phyloP scores from a whole-genome alignment of 1,139 yeast species.

The Candida freyschussii region DNA sequence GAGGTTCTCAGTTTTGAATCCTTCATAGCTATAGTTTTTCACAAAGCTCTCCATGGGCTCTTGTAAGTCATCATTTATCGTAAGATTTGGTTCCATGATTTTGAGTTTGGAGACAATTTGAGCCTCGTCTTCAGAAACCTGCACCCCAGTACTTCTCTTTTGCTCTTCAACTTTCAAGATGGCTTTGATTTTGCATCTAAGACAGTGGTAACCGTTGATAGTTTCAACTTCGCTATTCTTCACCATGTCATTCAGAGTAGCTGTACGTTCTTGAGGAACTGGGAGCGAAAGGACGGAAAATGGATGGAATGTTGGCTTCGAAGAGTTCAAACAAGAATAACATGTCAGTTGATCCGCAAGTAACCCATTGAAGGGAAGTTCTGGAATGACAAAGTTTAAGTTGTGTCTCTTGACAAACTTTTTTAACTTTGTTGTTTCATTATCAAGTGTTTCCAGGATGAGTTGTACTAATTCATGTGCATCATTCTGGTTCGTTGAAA shows the following conservation, averaged over 20 bases:
- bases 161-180: slow-evolving; percentile 36
- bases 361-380: slow-evolving; percentile 71
- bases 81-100: slow-evolving; percentile 34
- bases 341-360: slow-evolving; percentile 67
- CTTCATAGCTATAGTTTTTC: slow-evolving; percentile 39
- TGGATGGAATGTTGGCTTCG: slow-evolving; percentile 55
- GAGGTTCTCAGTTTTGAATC: slow-evolving; percentile 41
- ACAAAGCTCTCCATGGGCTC: slow-evolving; percentile 41
- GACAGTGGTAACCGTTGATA: slow-evolving; percentile 77
- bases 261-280: slow-evolving; percentile 56
- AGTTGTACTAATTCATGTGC: slow-evolving; percentile 89
- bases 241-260: slow-evolving; percentile 51
- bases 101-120: slow-evolving; percentile 29
- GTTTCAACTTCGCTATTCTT: slow-evolving; percentile 59
- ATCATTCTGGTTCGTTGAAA: slow-evolving; percentile 84
- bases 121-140: slow-evolving; percentile 19
- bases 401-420: slow-evolving; percentile 31
- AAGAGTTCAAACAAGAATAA: slow-evolving; percentile 56
- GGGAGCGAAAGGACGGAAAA: slow-evolving; percentile 71
- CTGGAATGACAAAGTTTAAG: slow-evolving; percentile 35
- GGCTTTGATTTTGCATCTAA: slow-evolving; percentile 55
- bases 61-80: slow-evolving; percentile 60
- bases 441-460: slow-evolving; percentile 70
- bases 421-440: slow-evolving; percentile 48
- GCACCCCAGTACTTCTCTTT: slow-evolving; percentile 17